phyloP scores from a whole-genome alignment of 257 asterid species.

The Solanum medicagineum region DNA sequence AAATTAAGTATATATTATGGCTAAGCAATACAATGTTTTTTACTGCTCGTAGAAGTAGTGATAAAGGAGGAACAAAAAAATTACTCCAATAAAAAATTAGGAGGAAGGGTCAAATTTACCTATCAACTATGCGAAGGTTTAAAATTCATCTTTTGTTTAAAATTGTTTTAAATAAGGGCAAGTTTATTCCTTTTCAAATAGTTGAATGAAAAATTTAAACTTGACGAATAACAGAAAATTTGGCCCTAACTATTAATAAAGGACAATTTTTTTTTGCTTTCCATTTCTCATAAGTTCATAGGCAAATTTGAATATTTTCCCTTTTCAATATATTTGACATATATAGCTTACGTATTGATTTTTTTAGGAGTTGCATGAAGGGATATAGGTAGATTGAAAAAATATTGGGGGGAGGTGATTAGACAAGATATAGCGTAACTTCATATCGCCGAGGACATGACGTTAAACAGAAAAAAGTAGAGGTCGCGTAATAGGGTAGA shows the following conservation, averaged over 20 bases:
- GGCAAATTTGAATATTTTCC: not conserved
- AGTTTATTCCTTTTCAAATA: not conserved
- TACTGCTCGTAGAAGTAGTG: not conserved
- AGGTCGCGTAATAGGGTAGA: no score
- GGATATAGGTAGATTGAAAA: no score
- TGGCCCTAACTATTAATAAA: not conserved
- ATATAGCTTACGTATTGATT: not conserved
- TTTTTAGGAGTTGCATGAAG: not conserved
- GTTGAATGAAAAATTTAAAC: no score
- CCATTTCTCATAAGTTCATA: not conserved
- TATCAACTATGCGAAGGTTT: not conserved
- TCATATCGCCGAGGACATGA: no score
- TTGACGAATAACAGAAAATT: not conserved
- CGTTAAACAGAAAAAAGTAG: no score
- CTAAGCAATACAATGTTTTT: not conserved
- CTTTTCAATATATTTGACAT: not conserved
- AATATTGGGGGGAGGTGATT: no score
- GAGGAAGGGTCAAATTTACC: not conserved
- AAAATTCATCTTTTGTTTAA: not conserved
- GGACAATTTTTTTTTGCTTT: not conserved
- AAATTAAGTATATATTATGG: not conserved
- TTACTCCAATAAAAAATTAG: not conserved
- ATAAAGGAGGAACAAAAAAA: not conserved
- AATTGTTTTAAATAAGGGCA: no score
- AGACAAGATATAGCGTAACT: no score